Evolutionary conservation across 805 yeast species (phyloP).

Genomic region (Metschnikowia rubicola): DNA sequence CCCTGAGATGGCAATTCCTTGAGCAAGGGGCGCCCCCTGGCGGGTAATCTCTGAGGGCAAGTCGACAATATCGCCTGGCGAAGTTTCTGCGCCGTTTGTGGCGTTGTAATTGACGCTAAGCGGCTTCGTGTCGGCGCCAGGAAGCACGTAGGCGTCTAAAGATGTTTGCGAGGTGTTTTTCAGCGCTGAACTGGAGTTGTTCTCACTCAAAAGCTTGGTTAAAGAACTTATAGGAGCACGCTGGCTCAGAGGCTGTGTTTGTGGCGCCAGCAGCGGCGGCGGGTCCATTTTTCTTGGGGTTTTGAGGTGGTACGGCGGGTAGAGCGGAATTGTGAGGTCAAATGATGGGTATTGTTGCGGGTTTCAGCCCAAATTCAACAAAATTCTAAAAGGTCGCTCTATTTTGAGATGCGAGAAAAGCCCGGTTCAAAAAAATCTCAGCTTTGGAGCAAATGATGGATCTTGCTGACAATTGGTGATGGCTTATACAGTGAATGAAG

Average conservation of each 20-base stretch:
- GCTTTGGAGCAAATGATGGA: no score
- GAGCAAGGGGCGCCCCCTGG: neutral
- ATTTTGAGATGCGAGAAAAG: no score
- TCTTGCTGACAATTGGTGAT: no score
- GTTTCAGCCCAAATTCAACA: no score
- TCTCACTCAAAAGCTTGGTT: conserved; percentile 37
- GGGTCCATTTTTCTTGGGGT: conserved; percentile 11
- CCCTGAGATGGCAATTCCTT: no score
- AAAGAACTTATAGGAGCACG: conserved; percentile 33
- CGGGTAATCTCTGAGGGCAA: neutral
- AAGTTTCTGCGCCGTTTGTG: neutral
- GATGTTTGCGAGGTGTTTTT: conserved; percentile 6
- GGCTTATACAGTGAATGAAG: no score
- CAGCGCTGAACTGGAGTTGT: conserved; percentile 16
- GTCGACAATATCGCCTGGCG: neutral
- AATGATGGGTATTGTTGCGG: no score
- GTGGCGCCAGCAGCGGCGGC: neutral
- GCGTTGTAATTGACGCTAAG: neutral
- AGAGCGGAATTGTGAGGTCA: conserved; percentile 14
- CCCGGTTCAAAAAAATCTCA: no score
- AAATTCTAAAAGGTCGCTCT: no score
- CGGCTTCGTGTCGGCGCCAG: neutral
- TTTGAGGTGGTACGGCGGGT: conserved; percentile 19
- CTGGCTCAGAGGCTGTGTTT: conserved; percentile 1
- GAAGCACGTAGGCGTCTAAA: conserved; percentile 4